These are phyloP conservation scores for Knoxdaviesia capensis DNA, from an alignment of 2,329 filamentous ascomycete species.

Conservation along the genomic window DNA sequence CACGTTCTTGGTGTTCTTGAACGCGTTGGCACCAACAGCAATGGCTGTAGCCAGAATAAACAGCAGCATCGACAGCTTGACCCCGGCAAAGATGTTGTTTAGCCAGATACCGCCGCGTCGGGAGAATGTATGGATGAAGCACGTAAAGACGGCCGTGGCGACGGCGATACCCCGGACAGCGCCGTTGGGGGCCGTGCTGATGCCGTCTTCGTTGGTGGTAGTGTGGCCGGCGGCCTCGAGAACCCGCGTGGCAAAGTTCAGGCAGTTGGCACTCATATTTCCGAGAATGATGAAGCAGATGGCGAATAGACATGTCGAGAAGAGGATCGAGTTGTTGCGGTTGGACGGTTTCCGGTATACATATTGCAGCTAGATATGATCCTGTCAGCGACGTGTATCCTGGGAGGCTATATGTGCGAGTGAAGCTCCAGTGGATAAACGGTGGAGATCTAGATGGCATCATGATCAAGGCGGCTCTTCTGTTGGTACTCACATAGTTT, in stretches of 20 bases:
- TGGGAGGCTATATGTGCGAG: too few species aligned
- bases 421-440: too few species aligned
- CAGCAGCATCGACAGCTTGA: conserved; percentile 27
- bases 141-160: conserved; percentile 18
- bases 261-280: conserved; percentile 26
- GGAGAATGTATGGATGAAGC: conserved; percentile 26
- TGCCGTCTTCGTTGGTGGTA: conserved; percentile 4
- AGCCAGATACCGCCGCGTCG: conserved; percentile 27
- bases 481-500: conserved; percentile 15
- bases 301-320: conserved; percentile 23
- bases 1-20: conserved; percentile 8
- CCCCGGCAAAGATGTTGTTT: conserved; percentile 27
- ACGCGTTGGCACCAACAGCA: conserved; percentile 11
- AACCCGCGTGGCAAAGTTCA: conserved; percentile 22
- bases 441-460: too few species aligned
- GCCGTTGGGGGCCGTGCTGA: conserved; percentile 7
- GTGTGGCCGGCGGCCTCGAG: conserved; percentile 14
- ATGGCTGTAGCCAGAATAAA: conserved; percentile 18
- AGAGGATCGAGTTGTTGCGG: conserved; percentile 13
- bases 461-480: neutral
- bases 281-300: conserved; percentile 23
- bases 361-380: conserved; percentile 16
- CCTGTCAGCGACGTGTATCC: too few species aligned
- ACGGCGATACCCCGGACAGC: conserved; percentile 26
- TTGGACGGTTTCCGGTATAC: conserved; percentile 18